Percentiles rank a stretch among this genome's conserved stretches.
These are phyloP conservation scores for Plantago major DNA, from an alignment of 257 asterid genomes.

Conservation along the genomic window DNA sequence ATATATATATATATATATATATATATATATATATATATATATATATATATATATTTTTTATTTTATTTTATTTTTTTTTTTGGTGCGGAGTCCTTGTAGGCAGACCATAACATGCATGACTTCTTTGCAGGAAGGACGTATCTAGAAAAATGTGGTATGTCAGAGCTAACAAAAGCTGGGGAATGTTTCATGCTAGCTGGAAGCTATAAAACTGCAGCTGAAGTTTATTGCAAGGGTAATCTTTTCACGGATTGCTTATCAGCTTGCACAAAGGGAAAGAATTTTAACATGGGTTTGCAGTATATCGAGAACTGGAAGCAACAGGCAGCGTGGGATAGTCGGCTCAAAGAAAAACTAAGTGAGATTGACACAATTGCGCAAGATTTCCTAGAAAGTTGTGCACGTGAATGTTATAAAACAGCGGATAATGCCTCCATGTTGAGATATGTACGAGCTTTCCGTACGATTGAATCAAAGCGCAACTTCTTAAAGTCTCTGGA, in stretches of 20 bases:
- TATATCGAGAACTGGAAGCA: constrained; percentile 54
- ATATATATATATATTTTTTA: too few relatives aligned
- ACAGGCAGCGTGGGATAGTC: constrained; percentile 17
- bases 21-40: too few relatives aligned
- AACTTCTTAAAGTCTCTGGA: constrained; percentile 37
- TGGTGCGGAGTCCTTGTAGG: too few relatives aligned
- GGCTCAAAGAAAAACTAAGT: constrained; percentile 1
- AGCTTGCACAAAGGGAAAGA: constrained; percentile 38
- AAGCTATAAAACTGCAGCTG: constrained; percentile 36
- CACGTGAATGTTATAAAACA: constrained; percentile 22
- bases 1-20: too few relatives aligned
- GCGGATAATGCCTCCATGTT: constrained; percentile 36
- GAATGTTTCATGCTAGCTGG: constrained; percentile 60
- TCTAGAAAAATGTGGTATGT: constrained; percentile 38
- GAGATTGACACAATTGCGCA: constrained; percentile 36
- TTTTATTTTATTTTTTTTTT: too few relatives aligned
- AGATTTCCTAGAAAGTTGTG: constrained; percentile 43
- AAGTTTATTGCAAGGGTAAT: constrained; percentile 39
- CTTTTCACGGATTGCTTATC: constrained; percentile 44
- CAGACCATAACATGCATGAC: neutral
- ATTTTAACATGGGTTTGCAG: constrained; percentile 39
- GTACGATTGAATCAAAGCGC: constrained; percentile 35
- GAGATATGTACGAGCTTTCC: constrained; percentile 47
- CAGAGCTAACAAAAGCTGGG: constrained; percentile 43
- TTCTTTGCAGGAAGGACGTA: constrained; percentile 42